Evolutionary conservation across 805 yeast species (phyloP), one percentile per base, ranked within the genome.

Genomic region (Torulaspora delbrueckii): DNA sequence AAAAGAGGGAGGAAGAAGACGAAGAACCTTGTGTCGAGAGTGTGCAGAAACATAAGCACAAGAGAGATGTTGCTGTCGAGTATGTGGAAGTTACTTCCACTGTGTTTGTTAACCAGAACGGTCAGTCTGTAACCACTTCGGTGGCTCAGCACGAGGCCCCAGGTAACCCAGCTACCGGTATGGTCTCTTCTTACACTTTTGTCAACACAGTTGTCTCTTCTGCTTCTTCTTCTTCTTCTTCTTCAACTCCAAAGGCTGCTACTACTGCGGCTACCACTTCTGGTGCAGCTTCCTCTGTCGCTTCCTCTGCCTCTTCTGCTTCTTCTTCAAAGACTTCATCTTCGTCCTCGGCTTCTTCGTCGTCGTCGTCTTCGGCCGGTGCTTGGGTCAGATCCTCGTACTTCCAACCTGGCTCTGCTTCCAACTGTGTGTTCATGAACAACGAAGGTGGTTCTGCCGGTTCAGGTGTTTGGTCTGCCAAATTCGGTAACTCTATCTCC

Each of bases 401-500:
- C 76, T 91, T 77, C 76, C 69, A 75, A 16, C 81, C 90, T 51
- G 90, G 90, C 52, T 70, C 82, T 35, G 69, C 89, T 42, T 71
- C 76, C 59, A 89, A 89, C 68, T 71, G 80, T 54, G 81, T 81
- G 33, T 90, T 93, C 79, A 72, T 90, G 72, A 91, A 91, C 82
- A 78, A 85, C 69, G 71, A 73, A 61, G 99, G 99, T 69, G 96
- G 95, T 56, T 72, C 82, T 35, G 66, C 73, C 23, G 89, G 87
- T 43, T 87, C 96, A 10, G 99, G 99, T 72, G 78, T 77, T 30
- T 91, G 91, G 86, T 85, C 90, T 28, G 59, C 81, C 27, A 73
- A 84, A 63, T 89, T 86, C 70, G 99, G 99, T 71, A 85, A 85
- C 81, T 90, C 98, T 27, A 74, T 93, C 49, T 87, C 96, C 5